phyloP scores from a whole-genome alignment of 2,329 filamentous ascomycete genomes.

The Hymenoscyphus scutula region DNA sequence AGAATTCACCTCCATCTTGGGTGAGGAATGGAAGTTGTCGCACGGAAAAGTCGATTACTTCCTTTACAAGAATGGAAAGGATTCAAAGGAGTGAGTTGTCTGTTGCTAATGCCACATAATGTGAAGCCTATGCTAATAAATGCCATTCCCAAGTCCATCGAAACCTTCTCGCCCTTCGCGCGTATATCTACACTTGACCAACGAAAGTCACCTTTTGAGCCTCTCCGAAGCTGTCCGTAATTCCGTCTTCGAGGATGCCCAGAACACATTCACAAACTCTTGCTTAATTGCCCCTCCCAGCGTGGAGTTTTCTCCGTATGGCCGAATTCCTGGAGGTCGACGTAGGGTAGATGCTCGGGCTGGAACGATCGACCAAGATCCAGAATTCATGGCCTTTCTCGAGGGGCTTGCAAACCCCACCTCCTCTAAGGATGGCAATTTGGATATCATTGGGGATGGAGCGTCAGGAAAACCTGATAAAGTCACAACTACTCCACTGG shows the following conservation, averaged over 20 bases:
- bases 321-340: constrained; percentile 74
- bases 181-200: constrained; percentile 80
- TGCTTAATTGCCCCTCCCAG: constrained; percentile 75
- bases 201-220: constrained; percentile 61
- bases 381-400: constrained; percentile 92
- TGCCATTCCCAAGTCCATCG: constrained; percentile 56
- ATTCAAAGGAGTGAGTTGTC: constrained; percentile 73
- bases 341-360: constrained; percentile 78
- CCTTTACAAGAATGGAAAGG: constrained; percentile 69
- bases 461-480: constrained; percentile 46
- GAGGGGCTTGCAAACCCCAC: constrained; percentile 76
- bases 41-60: constrained; percentile 84
- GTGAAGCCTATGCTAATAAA: constrained; percentile 12
- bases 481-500: constrained; percentile 79
- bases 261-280: constrained; percentile 68
- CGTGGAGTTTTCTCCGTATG: constrained; percentile 80
- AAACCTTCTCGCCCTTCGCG: constrained; percentile 80
- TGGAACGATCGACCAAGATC: constrained; percentile 94
- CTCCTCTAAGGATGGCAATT: constrained; percentile 46
- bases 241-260: constrained; percentile 75
- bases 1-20: constrained; percentile 72
- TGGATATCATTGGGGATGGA: constrained; percentile 39
- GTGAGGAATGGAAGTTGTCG: constrained; percentile 78
- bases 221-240: constrained; percentile 70
- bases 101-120: background rate